phyloP scores from a whole-genome alignment of 2,329 filamentous ascomycete species.

The Colletotrichum nymphaeae region DNA sequence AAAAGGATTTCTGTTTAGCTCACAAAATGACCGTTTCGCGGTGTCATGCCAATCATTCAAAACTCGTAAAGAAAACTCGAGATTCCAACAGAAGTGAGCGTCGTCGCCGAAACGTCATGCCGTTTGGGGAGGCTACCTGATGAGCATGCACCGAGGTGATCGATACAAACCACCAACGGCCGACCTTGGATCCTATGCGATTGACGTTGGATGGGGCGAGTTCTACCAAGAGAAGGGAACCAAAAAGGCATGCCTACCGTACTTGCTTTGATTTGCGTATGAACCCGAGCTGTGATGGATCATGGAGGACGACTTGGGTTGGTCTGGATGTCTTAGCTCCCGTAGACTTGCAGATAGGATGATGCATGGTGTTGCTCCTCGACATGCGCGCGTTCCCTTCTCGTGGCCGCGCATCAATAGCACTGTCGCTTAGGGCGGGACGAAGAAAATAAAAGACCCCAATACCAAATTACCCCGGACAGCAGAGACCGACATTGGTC shows the following conservation, averaged over 20 bases:
- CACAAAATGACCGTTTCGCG: neutral
- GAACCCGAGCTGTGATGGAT: neutral
- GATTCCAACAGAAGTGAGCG: slow-evolving; percentile 8
- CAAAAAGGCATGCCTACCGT: neutral
- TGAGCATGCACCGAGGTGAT: slow-evolving; percentile 1
- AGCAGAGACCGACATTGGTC: neutral
- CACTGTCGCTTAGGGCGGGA: slow-evolving; percentile 23
- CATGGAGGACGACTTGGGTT: neutral
- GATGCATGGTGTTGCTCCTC: slow-evolving; percentile 17
- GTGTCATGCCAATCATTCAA: neutral
- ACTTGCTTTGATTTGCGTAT: slow-evolving; percentile 9
- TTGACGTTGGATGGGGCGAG: neutral
- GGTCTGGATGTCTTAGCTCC: slow-evolving; percentile 13
- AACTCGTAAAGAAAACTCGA: neutral
- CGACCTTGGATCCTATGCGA: neutral
- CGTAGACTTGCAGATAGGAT: slow-evolving; percentile 18
- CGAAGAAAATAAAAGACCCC: neutral
- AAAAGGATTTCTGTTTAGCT: neutral
- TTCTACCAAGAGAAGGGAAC: neutral
- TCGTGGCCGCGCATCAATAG: neutral
- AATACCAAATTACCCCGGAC: neutral
- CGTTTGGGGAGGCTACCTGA: neutral
- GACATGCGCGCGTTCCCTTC: neutral
- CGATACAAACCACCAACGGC: slow-evolving; percentile 23
- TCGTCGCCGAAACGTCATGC: neutral